A percentile compares a stretch with the other conserved stretches of the same genome.
Evolutionary conservation across 768 basidiomycete genomes (phyloP).

Genomic region (Lentinula sp.): DNA sequence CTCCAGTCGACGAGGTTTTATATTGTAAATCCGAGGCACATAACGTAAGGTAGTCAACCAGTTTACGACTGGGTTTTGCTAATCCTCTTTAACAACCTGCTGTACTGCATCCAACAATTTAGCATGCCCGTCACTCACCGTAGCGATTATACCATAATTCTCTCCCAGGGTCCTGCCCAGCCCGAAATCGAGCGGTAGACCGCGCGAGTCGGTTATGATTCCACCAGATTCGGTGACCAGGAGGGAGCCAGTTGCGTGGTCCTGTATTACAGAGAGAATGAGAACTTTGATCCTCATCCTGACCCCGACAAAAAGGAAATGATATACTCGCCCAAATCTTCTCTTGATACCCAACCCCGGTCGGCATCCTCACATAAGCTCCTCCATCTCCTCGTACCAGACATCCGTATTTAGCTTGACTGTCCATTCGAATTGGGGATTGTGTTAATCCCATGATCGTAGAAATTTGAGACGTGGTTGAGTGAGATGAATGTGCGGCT

Average conservation of each 20-base stretch:
- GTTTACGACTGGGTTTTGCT: too few relatives aligned
- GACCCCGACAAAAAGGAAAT: too few relatives aligned
- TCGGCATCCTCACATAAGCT: slow-evolving; percentile 76
- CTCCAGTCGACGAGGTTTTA: too few relatives aligned
- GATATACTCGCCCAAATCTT: slow-evolving; percentile 82
- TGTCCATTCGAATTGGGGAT: slow-evolving; percentile 84
- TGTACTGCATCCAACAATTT: slow-evolving; percentile 71
- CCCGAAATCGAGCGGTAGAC: slow-evolving; percentile 76
- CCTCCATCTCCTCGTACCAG: slow-evolving; percentile 84
- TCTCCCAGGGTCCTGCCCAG: slow-evolving; percentile 78
- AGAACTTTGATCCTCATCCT: background rate
- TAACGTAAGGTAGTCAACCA: too few relatives aligned
- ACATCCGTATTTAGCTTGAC: slow-evolving; percentile 91
- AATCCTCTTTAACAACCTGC: slow-evolving; percentile 27
- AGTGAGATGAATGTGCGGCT: slow-evolving; percentile 85
- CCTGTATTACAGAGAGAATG: slow-evolving; percentile 26
- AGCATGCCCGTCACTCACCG: slow-evolving; percentile 63
- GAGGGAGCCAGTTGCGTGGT: slow-evolving; percentile 84
- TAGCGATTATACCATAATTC: slow-evolving; percentile 86
- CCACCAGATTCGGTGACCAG: slow-evolving; percentile 90
- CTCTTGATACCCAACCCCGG: slow-evolving; percentile 73
- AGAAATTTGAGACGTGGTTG: slow-evolving; percentile 72
- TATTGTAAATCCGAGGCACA: too few relatives aligned
- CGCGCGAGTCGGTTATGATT: slow-evolving; percentile 78
- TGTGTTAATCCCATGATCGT: slow-evolving; percentile 60